phyloP scores from a whole-genome alignment of 2,329 filamentous ascomycete species.

The Hortaea sp. region DNA sequence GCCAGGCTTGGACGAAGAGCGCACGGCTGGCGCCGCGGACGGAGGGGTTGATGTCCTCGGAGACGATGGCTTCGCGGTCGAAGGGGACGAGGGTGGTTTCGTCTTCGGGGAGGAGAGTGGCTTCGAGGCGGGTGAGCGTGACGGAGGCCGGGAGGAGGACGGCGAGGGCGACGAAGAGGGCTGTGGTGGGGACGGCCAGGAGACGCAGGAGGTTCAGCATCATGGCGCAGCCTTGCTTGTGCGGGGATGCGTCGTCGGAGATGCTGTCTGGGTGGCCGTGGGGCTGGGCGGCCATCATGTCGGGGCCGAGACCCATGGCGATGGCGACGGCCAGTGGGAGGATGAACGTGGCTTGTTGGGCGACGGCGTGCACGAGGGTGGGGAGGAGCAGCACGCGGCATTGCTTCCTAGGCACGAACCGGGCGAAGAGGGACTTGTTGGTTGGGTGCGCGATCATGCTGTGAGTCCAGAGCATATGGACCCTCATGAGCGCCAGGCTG shows the following conservation, averaged over 20 bases:
- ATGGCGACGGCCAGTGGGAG: constrained; percentile 42
- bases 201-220: constrained; percentile 32
- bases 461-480: constrained; percentile 74
- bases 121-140: constrained; percentile 72
- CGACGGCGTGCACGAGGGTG: constrained; percentile 51
- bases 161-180: constrained; percentile 47
- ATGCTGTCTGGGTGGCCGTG: constrained; percentile 16
- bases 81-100: constrained; percentile 81
- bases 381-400: constrained; percentile 62
- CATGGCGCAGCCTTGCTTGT: constrained; percentile 16
- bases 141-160: constrained; percentile 71
- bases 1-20: constrained; percentile 67
- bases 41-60: constrained; percentile 54
- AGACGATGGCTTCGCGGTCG: constrained; percentile 67
- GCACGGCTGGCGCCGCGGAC: constrained; percentile 50
- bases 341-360: constrained; percentile 40
- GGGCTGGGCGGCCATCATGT: not conserved
- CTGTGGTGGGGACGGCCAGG: constrained; percentile 27
- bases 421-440: constrained; percentile 51
- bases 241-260: constrained; percentile 14
- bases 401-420: constrained; percentile 56
- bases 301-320: constrained; percentile 32
- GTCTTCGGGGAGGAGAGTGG: constrained; percentile 71
- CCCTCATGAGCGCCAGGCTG: constrained; percentile 53
- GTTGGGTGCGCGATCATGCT: constrained; percentile 67